These are phyloP conservation scores for Dothideomycetes sp. DNA, from an alignment of 2,329 filamentous ascomycete species.

Conservation along the genomic window DNA sequence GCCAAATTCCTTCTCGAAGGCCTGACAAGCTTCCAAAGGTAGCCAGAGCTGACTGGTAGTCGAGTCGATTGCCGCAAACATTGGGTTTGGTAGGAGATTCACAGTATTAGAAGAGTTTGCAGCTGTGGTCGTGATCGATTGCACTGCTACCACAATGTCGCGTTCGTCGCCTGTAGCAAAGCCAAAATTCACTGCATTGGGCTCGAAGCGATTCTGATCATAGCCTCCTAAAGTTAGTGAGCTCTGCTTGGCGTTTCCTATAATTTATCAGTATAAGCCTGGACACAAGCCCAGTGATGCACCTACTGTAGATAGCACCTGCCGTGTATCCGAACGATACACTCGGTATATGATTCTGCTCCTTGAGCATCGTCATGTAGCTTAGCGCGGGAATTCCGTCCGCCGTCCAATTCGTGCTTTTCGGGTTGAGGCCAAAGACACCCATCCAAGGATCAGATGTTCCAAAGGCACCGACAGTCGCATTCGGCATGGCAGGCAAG, in stretches of 20 bases:
- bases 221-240: constrained; percentile 61
- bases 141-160: constrained; percentile 51
- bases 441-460: constrained; percentile 37
- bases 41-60: constrained; percentile 34
- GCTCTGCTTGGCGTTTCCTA: constrained; percentile 29
- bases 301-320: constrained; percentile 56
- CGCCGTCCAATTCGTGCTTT: constrained; percentile 44
- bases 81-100: constrained; percentile 30
- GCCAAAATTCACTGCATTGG: constrained; percentile 52
- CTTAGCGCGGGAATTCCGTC: constrained; percentile 43
- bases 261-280: constrained; percentile 20
- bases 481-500: constrained; percentile 34
- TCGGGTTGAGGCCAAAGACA: constrained; percentile 39
- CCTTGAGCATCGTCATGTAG: constrained; percentile 45
- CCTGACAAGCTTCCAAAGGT: constrained; percentile 25
- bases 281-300: no score
- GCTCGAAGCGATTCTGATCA: constrained; percentile 52
- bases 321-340: constrained; percentile 69
- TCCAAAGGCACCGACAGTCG: constrained; percentile 33
- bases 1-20: constrained; percentile 31
- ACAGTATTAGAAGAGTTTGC: constrained; percentile 25
- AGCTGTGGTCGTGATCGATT: constrained; percentile 29
- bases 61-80: constrained; percentile 36
- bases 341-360: constrained; percentile 55
- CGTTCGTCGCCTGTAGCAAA: constrained; percentile 48